Percentiles rank a stretch among this genome's conserved stretches.
Conservation (phyloP, 805 yeast species). For the Naumovozyma castellii region DNA sequence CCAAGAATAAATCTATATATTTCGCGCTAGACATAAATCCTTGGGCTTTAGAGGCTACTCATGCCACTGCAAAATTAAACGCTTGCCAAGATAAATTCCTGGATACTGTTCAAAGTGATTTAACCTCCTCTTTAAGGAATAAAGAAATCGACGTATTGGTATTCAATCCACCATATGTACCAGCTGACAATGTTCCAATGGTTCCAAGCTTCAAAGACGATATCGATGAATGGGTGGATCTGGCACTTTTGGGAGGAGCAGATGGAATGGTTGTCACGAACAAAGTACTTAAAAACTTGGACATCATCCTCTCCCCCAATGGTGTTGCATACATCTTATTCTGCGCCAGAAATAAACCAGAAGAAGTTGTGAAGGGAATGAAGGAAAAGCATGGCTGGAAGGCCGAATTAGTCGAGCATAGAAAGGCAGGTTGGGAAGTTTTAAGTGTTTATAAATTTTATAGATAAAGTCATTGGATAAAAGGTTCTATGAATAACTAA, state of each 20-base stretch:
- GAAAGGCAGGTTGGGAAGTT: constrained; percentile 96
- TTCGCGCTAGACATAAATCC: constrained; percentile 77
- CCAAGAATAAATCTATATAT: constrained; percentile 34
- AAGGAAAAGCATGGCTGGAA: constrained; percentile 39
- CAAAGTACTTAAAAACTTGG: constrained; percentile 46
- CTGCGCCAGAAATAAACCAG: constrained; percentile 85
- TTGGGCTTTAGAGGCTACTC: constrained; percentile 53
- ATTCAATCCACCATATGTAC: constrained; percentile 96
- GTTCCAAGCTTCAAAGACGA: constrained; percentile 38
- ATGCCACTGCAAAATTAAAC: constrained; percentile 36
- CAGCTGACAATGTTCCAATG: constrained; percentile 65
- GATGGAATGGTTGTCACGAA: constrained; percentile 86
- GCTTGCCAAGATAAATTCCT: constrained; percentile 24
- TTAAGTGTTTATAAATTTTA: constrained; percentile 61
- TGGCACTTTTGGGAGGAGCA: constrained; percentile 82
- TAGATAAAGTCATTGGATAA: constrained; percentile 1
- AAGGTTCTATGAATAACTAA: not conserved
- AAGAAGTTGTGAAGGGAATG: constrained; percentile 44
- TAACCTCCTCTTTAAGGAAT: constrained; percentile 41
- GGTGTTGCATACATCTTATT: constrained; percentile 86
- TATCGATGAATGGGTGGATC: constrained; percentile 67
- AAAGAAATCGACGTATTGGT: constrained; percentile 58
- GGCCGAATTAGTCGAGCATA: constrained; percentile 41
- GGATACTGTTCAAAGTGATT: constrained; percentile 48
- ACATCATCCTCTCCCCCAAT: constrained; percentile 37